Conservation (phyloP, 345 rosid genomes). For the Boechera stricta region DNA sequence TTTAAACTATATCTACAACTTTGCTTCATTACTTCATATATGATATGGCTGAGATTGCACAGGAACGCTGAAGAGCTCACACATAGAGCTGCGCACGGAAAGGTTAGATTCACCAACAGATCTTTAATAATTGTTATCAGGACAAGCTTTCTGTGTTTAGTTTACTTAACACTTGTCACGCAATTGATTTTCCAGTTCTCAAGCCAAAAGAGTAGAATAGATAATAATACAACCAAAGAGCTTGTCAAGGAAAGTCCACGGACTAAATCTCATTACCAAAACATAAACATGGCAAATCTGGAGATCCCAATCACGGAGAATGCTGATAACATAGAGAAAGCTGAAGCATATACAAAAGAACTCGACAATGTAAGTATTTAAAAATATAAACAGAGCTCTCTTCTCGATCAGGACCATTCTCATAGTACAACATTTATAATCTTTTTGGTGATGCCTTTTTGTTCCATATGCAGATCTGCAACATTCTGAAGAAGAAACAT, state of each 20-base stretch:
- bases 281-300: conserved; percentile 48
- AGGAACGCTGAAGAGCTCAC: conserved; percentile 38
- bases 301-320: conserved; percentile 53
- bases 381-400: neutral
- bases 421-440: neutral
- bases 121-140: neutral
- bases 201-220: conserved; percentile 42
- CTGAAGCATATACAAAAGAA: conserved; percentile 79
- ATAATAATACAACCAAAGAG: conserved; percentile 37
- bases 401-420: neutral
- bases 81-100: conserved; percentile 30
- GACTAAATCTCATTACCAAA: conserved; percentile 44
- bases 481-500: conserved; percentile 77
- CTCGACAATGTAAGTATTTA: conserved; percentile 70
- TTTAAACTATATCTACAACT: conserved; percentile 1
- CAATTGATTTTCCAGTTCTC: conserved; percentile 49
- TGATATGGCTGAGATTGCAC: conserved; percentile 23
- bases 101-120: conserved; percentile 49
- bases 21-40: conserved; percentile 11
- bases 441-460: neutral
- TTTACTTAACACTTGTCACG: conserved; percentile 17
- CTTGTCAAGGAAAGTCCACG: conserved; percentile 40
- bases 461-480: conserved; percentile 63
- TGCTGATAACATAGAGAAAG: conserved; percentile 65
- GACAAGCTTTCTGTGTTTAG: conserved; percentile 17